A percentile compares a stretch with the other conserved stretches of the same genome.
Evolutionary conservation across 805 yeast genomes (phyloP).

Genomic region (Komagataella mondaviorum): DNA sequence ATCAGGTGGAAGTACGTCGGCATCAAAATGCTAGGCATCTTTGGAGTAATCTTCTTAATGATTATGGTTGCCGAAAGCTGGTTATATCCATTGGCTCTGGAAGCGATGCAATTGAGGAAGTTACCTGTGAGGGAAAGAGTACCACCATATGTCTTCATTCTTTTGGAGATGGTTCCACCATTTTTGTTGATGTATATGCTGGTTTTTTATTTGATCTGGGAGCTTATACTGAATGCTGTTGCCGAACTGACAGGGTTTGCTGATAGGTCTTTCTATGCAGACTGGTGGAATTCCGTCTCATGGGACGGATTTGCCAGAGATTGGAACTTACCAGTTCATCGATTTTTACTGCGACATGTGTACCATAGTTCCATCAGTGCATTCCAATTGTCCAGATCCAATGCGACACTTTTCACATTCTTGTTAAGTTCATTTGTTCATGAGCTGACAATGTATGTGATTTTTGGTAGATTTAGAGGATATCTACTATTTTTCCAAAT

Average conservation of each 20-base stretch:
- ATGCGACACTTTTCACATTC: slow-evolving; percentile 72
- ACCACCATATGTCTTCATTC: slow-evolving; percentile 37
- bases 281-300: slow-evolving; percentile 94
- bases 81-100: slow-evolving; percentile 60
- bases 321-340: slow-evolving; percentile 93
- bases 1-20: slow-evolving; percentile 60
- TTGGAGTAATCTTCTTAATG: slow-evolving; percentile 81
- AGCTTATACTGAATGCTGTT: slow-evolving; percentile 75
- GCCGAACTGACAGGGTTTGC: slow-evolving; percentile 83
- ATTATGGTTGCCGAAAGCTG: slow-evolving; percentile 62
- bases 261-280: slow-evolving; percentile 86
- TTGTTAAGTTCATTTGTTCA: slow-evolving; percentile 73
- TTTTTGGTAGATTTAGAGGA: slow-evolving; percentile 70
- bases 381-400: slow-evolving; percentile 43
- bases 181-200: slow-evolving; percentile 65
- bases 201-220: slow-evolving; percentile 89
- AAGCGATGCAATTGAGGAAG: slow-evolving; percentile 39
- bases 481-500: slow-evolving; percentile 73
- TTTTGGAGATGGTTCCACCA: slow-evolving; percentile 69
- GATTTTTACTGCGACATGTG: slow-evolving; percentile 81
- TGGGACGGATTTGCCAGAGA: slow-evolving; percentile 90
- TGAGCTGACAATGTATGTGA: slow-evolving; percentile 84
- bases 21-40: slow-evolving; percentile 63
- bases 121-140: slow-evolving; percentile 32
- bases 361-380: slow-evolving; percentile 83